Evolutionary conservation across 805 yeast species (phyloP).

Genomic region (Cyberlindnera mycetangii): DNA sequence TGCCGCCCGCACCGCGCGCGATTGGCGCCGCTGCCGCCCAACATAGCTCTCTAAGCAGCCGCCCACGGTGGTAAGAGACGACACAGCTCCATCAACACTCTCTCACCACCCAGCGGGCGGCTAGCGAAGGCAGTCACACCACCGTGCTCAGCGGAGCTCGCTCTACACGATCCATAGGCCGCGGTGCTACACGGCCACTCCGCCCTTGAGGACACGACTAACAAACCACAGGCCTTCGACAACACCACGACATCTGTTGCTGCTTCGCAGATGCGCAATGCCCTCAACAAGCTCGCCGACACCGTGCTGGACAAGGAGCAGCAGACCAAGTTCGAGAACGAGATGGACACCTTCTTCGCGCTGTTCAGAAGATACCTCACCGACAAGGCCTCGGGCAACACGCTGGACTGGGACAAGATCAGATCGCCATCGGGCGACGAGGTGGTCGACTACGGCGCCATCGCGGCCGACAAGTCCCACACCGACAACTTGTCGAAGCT

Average conservation of each 20-base stretch:
- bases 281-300: constrained; percentile 85
- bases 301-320: constrained; percentile 53
- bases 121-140: background rate
- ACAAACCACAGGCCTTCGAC: constrained; percentile 67
- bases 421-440: constrained; percentile 87
- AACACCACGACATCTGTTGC: constrained; percentile 93
- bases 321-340: constrained; percentile 69
- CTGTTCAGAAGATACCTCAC: constrained; percentile 88
- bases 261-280: constrained; percentile 97
- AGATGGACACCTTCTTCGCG: constrained; percentile 93
- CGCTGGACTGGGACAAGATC: constrained; percentile 93
- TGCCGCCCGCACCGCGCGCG: too few species aligned
- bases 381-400: constrained; percentile 82
- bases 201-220: too few species aligned
- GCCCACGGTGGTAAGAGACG: too few species aligned
- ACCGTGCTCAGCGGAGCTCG: too few species aligned
- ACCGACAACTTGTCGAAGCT: constrained; percentile 61
- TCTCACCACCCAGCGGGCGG: background rate
- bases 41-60: background rate
- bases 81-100: too few species aligned
- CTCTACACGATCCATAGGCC: too few species aligned
- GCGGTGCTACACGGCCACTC: too few species aligned
- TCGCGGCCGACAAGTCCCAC: constrained; percentile 38
- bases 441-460: constrained; percentile 72
- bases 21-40: too few species aligned